Evolutionary conservation across 805 yeast species (phyloP), one percentile per base, ranked within the genome.

Genomic region (Cyberlindnera mrakii): DNA sequence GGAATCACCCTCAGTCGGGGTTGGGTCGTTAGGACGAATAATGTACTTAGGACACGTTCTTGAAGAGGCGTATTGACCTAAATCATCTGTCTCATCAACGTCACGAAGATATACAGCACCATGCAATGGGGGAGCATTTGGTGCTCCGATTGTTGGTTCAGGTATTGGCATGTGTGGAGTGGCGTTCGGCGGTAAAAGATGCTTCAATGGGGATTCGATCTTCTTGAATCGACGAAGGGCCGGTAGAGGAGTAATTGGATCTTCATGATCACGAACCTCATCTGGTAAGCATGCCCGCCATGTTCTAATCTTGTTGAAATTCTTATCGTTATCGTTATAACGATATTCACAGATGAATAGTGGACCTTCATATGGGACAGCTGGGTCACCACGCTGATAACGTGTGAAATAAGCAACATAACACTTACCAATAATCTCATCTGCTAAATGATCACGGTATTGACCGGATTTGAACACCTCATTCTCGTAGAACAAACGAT

Each of bases 241-340:
- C 43, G 73, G 68, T 40, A 91, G 72, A 7, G 91, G 89, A 32
- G 78, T 77, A 18, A 85, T 79, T 30, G 85, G 84, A 57, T 90
- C 97, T 55, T 86, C 91, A 42, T 66, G 55, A 50, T 85, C 89
- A 55, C 98, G 79, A 38, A 91, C 85, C 63, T 91, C 98, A 64
- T 93, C 98, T 0, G 99, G 99, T 52, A 93, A 73, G 70, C 98
- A 93, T 6, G 97, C 97, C 64, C 88, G 91, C 99, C 99, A 93
- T 3, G 99, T 91, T 59, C 98, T 77, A 56, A 93, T 93, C 60
- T 91, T 85, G 65, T 91, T 93, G 72, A 93, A 93, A 25, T 82
- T 82, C 62, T 87, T 86, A 55, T 87, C 96, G 43, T 78, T 74
- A 60, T 91, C 97, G 60, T 91, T 91, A 66, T 90, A 93, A 57